phyloP scores from a whole-genome alignment of 192 early-diverging fungal species.

The Gigaspora rosea region DNA sequence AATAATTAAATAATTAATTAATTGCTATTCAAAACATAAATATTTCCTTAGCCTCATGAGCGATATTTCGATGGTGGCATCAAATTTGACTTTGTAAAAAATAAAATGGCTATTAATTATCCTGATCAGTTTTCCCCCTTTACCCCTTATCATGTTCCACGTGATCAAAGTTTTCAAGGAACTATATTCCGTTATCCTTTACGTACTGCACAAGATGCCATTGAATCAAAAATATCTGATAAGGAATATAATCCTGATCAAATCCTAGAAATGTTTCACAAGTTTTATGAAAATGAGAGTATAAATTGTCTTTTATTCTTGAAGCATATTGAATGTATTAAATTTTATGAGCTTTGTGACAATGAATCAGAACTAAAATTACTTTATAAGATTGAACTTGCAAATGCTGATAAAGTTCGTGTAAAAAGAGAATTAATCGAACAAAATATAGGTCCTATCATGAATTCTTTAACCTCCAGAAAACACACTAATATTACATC shows the following conservation, averaged over 20 bases:
- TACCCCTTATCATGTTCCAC: neutral
- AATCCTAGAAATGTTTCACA: constrained; percentile 37
- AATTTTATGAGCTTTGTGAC: constrained; percentile 37
- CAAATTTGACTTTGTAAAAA: constrained; percentile 28
- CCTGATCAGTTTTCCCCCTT: constrained; percentile 39
- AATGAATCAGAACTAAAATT: neutral
- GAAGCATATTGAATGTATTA: constrained; percentile 38
- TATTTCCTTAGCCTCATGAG: constrained; percentile 29
- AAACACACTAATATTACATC: neutral
- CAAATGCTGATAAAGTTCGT: constrained; percentile 35
- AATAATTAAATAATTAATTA: too few species aligned
- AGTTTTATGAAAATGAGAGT: constrained; percentile 34
- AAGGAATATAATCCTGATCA: constrained; percentile 28
- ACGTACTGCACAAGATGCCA: constrained; percentile 36
- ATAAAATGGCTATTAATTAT: neutral
- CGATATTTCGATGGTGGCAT: constrained; percentile 35
- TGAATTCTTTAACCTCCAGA: neutral
- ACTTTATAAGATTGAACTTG: constrained; percentile 37
- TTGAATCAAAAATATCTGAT: constrained; percentile 30
- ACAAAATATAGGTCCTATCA: constrained; percentile 10
- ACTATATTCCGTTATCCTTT: constrained; percentile 45
- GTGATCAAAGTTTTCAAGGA: constrained; percentile 26
- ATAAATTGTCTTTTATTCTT: constrained; percentile 39
- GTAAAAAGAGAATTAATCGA: constrained; percentile 9
- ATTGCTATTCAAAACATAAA: too few species aligned